Evolutionary conservation across 1,284 basidiomycete species (phyloP), one percentile per base, ranked within the genome.

Genomic region (Trametes hirsuta): DNA sequence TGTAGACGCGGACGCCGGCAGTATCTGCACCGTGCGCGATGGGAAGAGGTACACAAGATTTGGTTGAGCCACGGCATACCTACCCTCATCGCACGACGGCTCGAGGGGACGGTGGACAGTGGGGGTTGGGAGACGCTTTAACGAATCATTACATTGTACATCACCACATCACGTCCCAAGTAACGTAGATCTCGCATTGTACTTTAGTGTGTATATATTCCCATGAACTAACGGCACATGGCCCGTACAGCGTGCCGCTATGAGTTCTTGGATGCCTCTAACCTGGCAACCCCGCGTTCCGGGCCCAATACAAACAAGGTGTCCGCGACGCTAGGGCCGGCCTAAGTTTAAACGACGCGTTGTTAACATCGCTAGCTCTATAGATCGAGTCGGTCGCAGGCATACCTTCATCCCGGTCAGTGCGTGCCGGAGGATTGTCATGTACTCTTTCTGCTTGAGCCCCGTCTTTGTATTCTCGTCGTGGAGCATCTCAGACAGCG

Each of bases 51-150:
- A 48, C 84, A 95, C 30, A 93, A 91, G 76, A 86, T 85, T 1
- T 98, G 97, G 94, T 81, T 98, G 41, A 85, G 84, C 55, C 96
- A 98, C 65, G 88, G 90, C 1, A 90, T 98, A 53, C 94, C 97
- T 8, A 97, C 94, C 10, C 80, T 94, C 39, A 91, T 98, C 14
- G 94, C 96, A 2, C 82, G 97, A 50, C 93, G 93, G 73, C 75
- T 98, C 58, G 97, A 99, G 71, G 84, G 91, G 58, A 87, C 85
- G 3, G 84, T 94, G n/a, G 95, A 98, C 72, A 89, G 84, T 46
- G 95, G 95, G 24, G 95, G 95, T 11, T 98, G 96, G 96, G 91
- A 93, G 69, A 92, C 92, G 50, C 76, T 97, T 52, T 97, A 69
- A 70, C 10, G 48, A 36, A n/a, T 2, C 22, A 10, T 35, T 47